Percentiles rank a stretch among this genome's conserved stretches.
Evolutionary conservation across 2,329 filamentous ascomycete genomes (phyloP).

Genomic region (Penicillium nordicum): DNA sequence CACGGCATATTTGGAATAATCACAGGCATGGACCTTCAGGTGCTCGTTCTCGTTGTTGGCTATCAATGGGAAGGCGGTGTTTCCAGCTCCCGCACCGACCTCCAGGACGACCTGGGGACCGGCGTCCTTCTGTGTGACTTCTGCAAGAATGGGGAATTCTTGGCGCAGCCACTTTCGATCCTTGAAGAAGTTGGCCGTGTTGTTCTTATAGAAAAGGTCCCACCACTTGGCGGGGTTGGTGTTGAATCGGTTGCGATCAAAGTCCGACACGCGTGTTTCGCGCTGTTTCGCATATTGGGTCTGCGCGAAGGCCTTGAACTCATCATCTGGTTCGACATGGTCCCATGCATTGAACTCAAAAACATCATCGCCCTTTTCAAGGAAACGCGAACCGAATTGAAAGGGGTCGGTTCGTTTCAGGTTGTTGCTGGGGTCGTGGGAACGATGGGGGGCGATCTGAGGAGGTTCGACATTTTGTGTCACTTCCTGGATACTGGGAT

Average conservation of each 20-base stretch:
- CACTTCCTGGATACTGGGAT: conserved; percentile 20
- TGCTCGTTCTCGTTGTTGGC: conserved; percentile 76
- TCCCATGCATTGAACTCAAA: conserved; percentile 99
- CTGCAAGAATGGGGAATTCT: conserved; percentile 84
- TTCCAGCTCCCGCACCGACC: conserved; percentile 91
- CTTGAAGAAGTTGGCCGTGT: conserved; percentile 97
- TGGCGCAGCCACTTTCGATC: conserved; percentile 95
- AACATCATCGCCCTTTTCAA: conserved; percentile 81
- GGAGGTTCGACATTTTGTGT: conserved; percentile 47
- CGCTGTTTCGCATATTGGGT: conserved; percentile 82
- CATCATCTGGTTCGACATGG: conserved; percentile 87
- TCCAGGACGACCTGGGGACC: conserved; percentile 74
- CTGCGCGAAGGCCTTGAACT: conserved; percentile 81
- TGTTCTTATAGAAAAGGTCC: conserved; percentile 98
- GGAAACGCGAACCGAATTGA: conserved; percentile 85
- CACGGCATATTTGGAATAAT: conserved; percentile 93
- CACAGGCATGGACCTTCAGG: conserved; percentile 85
- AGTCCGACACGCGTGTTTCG: conserved; percentile 81
- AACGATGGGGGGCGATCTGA: conserved; percentile 58
- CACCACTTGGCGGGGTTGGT: conserved; percentile 90
- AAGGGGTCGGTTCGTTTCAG: conserved; percentile 89
- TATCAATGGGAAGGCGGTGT: conserved; percentile 90
- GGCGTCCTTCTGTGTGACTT: conserved; percentile 67
- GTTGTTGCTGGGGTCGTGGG: conserved; percentile 67
- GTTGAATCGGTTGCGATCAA: conserved; percentile 89